Evolutionary conservation across 257 asterid species (phyloP).

Genomic region (Marsdenia floribunda): DNA sequence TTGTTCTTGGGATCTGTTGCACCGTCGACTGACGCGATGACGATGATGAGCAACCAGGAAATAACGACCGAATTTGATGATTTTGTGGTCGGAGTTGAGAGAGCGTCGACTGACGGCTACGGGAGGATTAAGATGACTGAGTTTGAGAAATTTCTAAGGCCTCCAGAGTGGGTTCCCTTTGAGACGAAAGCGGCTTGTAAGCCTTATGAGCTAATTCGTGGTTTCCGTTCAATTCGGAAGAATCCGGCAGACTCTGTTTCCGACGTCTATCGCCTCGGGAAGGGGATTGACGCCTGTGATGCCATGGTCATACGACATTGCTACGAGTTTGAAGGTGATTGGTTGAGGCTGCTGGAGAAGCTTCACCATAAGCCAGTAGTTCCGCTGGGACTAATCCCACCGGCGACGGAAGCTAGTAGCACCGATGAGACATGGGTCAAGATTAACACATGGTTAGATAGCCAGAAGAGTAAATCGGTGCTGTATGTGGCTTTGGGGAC

Average conservation of each 20-base stretch:
- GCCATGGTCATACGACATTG: constrained; percentile 20
- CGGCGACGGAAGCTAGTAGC: neutral
- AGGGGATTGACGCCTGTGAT: constrained; percentile 13
- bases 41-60: neutral
- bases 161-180: no score
- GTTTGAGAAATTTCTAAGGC: no score
- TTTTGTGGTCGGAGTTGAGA: no score
- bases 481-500: constrained; percentile 30
- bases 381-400: constrained; percentile 31
- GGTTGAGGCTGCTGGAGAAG: constrained; percentile 19
- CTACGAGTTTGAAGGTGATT: constrained; percentile 19
- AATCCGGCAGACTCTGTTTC: constrained; percentile 15
- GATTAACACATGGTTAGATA: constrained; percentile 18
- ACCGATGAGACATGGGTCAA: constrained; percentile 8
- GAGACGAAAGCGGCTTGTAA: no score
- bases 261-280: neutral
- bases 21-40: neutral
- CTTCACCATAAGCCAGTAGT: constrained; percentile 23
- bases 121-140: no score
- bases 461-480: constrained; percentile 15
- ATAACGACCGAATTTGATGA: no score
- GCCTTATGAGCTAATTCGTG: no score
- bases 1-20: constrained; percentile 26
- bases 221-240: neutral
- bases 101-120: no score